phyloP scores from a whole-genome alignment of 2,329 filamentous ascomycete species.

The Penicillium rolfsii region DNA sequence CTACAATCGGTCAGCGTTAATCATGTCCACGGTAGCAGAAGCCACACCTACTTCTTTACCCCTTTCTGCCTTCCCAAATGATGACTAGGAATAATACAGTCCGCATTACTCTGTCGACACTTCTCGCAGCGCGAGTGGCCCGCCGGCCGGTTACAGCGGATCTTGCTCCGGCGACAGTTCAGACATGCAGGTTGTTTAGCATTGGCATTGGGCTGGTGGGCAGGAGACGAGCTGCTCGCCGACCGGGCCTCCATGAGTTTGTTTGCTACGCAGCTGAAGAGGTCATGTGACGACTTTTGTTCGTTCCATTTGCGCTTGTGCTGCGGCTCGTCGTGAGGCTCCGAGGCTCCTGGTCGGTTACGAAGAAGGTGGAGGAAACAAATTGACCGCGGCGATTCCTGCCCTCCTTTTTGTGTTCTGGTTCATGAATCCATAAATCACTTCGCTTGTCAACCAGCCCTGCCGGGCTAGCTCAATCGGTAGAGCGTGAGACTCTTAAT shows the following conservation, averaged over 20 bases:
- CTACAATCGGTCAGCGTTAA: conserved; percentile 46
- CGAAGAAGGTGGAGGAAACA: not conserved
- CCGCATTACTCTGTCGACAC: conserved; percentile 60
- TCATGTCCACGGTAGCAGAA: not conserved
- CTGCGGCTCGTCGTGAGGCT: not conserved
- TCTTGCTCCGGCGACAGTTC: conserved; percentile 68
- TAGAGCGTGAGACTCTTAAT: conserved; percentile 57
- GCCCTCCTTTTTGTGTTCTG: not conserved
- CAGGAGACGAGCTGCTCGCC: conserved; percentile 4
- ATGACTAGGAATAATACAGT: conserved; percentile 73
- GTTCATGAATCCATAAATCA: not conserved
- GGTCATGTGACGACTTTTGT: not conserved
- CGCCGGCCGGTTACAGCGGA: conserved; percentile 64
- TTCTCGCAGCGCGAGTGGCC: conserved; percentile 61
- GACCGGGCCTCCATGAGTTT: conserved; percentile 22
- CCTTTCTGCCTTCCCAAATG: conserved; percentile 74
- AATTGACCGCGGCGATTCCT: not conserved
- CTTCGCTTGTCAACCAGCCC: conserved; percentile 10
- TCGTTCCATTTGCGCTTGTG: not conserved
- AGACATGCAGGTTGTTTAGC: conserved; percentile 59
- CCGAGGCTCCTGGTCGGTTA: not conserved
- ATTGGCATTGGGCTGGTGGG: conserved; percentile 17
- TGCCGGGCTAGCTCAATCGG: conserved; percentile 57
- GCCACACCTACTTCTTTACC: conserved; percentile 66
- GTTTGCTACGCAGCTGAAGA: not conserved